Conservation (phyloP, 805 yeast species). For the Zygoascus ofunaensis region DNA sequence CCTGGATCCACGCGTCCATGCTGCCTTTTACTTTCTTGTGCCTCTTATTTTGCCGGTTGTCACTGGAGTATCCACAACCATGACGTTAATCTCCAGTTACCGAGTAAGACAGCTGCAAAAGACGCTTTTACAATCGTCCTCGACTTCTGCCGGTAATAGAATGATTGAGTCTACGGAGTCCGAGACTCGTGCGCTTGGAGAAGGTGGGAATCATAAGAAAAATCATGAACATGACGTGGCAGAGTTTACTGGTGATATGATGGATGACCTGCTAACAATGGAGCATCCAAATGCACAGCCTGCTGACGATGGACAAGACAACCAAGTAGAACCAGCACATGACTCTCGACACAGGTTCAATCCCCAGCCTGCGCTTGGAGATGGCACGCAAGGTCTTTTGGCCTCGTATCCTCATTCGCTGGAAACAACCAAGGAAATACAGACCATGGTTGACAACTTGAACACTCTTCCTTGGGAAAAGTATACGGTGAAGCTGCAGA, state of each 20-base stretch:
- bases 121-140: not conserved
- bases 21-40: constrained; percentile 2
- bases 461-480: constrained; percentile 68
- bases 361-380: constrained; percentile 8
- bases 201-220: not conserved
- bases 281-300: not conserved
- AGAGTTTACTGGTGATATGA: constrained; percentile 11
- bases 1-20: not conserved
- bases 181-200: not conserved
- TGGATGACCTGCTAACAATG: constrained; percentile 13
- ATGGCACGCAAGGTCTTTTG: constrained; percentile 13
- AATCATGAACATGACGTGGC: constrained; percentile 9
- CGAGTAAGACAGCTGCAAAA: constrained; percentile 11
- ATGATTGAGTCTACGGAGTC: not conserved
- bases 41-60: constrained; percentile 18
- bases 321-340: not conserved
- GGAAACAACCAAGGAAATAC: constrained; percentile 30
- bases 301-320: constrained; percentile 4
- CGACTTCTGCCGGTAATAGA: not conserved
- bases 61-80: constrained; percentile 12
- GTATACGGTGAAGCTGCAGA: constrained; percentile 60
- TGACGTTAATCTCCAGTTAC: constrained; percentile 15
- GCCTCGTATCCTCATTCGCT: constrained; percentile 14
- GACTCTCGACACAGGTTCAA: not conserved
- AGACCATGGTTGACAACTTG: constrained; percentile 41